Base-by-base conservation (phyloP, 23 red algal species). In the Gracilaria domingensis region DNA sequence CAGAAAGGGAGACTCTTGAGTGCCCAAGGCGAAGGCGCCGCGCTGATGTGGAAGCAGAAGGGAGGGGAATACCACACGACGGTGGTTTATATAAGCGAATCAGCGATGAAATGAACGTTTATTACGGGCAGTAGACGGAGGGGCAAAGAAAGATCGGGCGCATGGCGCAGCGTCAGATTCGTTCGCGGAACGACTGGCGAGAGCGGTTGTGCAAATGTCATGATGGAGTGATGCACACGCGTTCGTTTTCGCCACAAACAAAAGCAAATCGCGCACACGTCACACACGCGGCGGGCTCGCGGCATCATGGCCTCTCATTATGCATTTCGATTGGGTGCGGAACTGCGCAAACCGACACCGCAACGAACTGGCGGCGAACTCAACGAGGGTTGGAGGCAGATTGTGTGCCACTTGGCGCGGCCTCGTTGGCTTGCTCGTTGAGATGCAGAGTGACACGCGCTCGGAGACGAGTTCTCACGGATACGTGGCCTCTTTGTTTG, bases 131-230 rank as follows among this genome's bases (percentile, higher is more conserved):
- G 6, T 34, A 12, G 72, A 51, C 18, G 72, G 21, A 28, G 72
- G 38, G 38, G 72, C 45, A 50, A 9, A 37, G 4, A 17, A n/a
- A 32, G 28, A 20, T 30, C 28, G 64, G 5, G 64, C 20, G 64
- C 64, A 36, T 69, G 64, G 29, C 16, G 30, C 26, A 28, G 32
- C 8, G 8, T 37, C 26, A 69, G 64, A 69, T 69, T 69, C 8
- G 64, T 69, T 12, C 8, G 26, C 64, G 33, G 26, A 69, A 69
- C 30, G 64, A 32, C 64, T 55, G 51, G 17, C 51, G 51, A 55
- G 33, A 13, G 64, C 64, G 11, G 38, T 38, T 32, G 60, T 65
- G 64, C 64, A 69, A 69, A 69, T 69, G 64, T 69, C 40, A 77
- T 48, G 21, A 69, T 69, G 32, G 36, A 33, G 39, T 25, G 21